These are phyloP conservation scores for Candida michaelii DNA, from an alignment of 805 yeast genomes.

Conservation along the genomic window DNA sequence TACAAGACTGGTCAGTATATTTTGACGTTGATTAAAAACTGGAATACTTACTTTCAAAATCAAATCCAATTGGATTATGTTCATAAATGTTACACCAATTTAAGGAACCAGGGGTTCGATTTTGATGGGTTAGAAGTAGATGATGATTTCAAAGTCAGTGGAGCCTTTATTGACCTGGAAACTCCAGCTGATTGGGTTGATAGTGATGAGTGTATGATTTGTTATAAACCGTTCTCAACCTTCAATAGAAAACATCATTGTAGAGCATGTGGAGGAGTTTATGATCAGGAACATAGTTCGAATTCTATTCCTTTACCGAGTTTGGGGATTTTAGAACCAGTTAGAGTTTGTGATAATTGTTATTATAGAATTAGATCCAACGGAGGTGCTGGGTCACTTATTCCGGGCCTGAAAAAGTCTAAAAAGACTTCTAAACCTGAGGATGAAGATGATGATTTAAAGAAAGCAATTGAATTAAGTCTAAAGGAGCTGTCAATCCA, in stretches of 20 bases:
- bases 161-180: constrained; percentile 72
- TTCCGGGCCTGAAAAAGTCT: background rate
- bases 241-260: constrained; percentile 94
- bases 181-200: constrained; percentile 99
- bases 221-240: constrained; percentile 76
- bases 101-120: constrained; percentile 60
- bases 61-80: constrained; percentile 68
- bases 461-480: constrained; percentile 76
- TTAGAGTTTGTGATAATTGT: constrained; percentile 92
- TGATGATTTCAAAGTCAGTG: constrained; percentile 24
- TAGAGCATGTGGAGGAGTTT: constrained; percentile 95
- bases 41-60: constrained; percentile 73
- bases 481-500: constrained; percentile 49
- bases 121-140: constrained; percentile 53
- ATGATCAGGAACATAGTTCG: constrained; percentile 81
- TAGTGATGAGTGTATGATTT: constrained; percentile 91
- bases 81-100: constrained; percentile 55
- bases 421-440: background rate
- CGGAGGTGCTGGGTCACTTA: background rate
- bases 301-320: constrained; percentile 71
- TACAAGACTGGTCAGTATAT: constrained; percentile 54
- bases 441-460: constrained; percentile 75
- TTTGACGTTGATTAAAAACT: constrained; percentile 66
- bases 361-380: constrained; percentile 24
- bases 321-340: constrained; percentile 84